A percentile compares a stretch with the other conserved stretches of the same genome.
These are phyloP conservation scores for Otatea glauca DNA, from an alignment of 176 grass and related monocot species.

Conservation along the genomic window DNA sequence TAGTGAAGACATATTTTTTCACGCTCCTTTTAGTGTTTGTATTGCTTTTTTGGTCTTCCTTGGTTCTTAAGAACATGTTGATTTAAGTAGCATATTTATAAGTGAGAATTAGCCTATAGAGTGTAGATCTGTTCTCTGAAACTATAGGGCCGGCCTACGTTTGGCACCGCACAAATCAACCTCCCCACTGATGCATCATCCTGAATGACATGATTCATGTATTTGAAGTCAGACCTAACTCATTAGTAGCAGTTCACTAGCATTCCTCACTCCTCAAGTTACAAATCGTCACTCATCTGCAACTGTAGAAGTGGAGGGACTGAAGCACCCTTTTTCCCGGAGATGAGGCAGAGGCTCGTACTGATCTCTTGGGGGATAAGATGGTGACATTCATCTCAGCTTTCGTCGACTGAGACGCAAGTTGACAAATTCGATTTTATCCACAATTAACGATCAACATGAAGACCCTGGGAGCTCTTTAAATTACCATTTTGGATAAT, in stretches of 20 bases:
- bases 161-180: neutral
- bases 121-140: too few relatives aligned
- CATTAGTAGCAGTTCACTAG: neutral
- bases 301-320: neutral
- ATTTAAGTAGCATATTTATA: too few relatives aligned
- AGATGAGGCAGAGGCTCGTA: slow-evolving; percentile 1
- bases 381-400: slow-evolving; percentile 16
- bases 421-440: slow-evolving; percentile 15
- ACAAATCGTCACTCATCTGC: neutral
- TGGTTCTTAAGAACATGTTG: too few relatives aligned
- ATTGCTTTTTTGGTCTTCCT: too few relatives aligned
- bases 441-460: slow-evolving; percentile 1
- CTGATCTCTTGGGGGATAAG: slow-evolving; percentile 30
- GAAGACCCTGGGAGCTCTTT: neutral
- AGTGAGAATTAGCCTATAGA: too few relatives aligned
- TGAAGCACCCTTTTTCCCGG: neutral
- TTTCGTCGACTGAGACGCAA: neutral
- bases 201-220: neutral
- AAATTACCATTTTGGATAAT: neutral
- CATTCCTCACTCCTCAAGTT: neutral
- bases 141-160: too few relatives aligned
- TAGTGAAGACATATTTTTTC: too few relatives aligned
- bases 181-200: neutral
- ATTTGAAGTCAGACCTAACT: slow-evolving; percentile 11
- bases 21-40: too few relatives aligned